phyloP scores from a whole-genome alignment of 345 rosid genomes.

The Cardamine resedifolia region DNA sequence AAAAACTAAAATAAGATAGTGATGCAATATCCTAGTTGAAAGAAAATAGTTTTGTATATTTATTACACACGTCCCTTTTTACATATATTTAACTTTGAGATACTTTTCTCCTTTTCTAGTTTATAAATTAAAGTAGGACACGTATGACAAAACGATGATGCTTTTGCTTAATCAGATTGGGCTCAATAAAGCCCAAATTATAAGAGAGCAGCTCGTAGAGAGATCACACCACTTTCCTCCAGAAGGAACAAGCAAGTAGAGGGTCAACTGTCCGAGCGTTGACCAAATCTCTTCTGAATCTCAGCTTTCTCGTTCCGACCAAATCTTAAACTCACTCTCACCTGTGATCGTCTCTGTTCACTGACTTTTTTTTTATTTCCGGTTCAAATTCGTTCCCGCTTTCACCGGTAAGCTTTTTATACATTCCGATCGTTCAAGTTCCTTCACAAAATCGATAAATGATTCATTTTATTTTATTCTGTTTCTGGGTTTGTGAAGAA shows the following conservation, averaged over 20 bases:
- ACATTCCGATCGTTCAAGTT: background rate
- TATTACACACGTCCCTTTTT: background rate
- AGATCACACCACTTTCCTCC: background rate
- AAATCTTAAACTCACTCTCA: background rate
- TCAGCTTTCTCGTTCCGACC: slow-evolving; percentile 7
- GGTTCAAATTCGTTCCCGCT: background rate
- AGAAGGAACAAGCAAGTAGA: background rate
- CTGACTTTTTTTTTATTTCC: background rate
- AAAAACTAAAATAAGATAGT: background rate
- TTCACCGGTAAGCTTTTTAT: background rate
- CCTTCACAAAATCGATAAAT: background rate
- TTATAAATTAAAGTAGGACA: background rate
- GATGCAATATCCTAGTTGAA: background rate
- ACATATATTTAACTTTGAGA: background rate
- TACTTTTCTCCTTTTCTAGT: background rate
- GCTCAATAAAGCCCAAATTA: slow-evolving; percentile 18
- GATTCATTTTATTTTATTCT: background rate
- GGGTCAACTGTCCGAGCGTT: slow-evolving; percentile 29
- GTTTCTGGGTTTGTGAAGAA: background rate
- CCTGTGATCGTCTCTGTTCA: slow-evolving; percentile 15
- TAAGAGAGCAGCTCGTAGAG: background rate
- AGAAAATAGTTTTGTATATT: background rate
- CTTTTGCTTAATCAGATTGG: slow-evolving; percentile 3
- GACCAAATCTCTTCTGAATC: slow-evolving; percentile 23
- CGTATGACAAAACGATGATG: background rate